These are phyloP conservation scores for Zostera marina DNA, from an alignment of 116 monocot species.

Conservation along the genomic window DNA sequence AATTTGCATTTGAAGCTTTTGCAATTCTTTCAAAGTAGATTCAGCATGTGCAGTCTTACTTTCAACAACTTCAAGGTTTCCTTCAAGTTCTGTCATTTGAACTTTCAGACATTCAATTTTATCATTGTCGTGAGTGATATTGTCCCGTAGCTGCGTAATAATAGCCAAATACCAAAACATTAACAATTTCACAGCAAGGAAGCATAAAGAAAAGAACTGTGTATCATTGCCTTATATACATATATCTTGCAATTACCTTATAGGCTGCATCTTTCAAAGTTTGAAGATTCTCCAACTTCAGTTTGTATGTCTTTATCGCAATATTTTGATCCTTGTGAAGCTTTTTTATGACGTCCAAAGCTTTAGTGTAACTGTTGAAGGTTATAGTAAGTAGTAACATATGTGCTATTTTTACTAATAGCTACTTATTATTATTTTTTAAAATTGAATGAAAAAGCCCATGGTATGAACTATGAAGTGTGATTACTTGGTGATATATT, in stretches of 20 bases:
- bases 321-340: slow-evolving; percentile 95
- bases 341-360: slow-evolving; percentile 92
- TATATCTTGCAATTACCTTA: slow-evolving; percentile 26
- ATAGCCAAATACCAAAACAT: not conserved
- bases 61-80: slow-evolving; percentile 44
- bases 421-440: too few species aligned
- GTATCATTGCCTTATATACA: too few species aligned
- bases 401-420: not conserved
- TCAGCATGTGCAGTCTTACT: slow-evolving; percentile 44
- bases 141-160: slow-evolving; percentile 56
- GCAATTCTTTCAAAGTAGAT: slow-evolving; percentile 63
- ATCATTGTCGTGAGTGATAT: slow-evolving; percentile 72
- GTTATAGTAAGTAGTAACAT: not conserved
- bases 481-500: not conserved
- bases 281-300: slow-evolving; percentile 94
- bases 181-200: not conserved
- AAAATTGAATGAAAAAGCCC: not conserved
- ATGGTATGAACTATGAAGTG: not conserved
- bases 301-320: slow-evolving; percentile 91
- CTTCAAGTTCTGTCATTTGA: slow-evolving; percentile 72
- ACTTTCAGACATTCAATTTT: slow-evolving; percentile 60
- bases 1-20: slow-evolving; percentile 70
- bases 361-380: slow-evolving; percentile 73
- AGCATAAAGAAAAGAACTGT: not conserved
- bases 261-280: slow-evolving; percentile 88